Evolutionary conservation across 495 filamentous ascomycete genomes (phyloP).

Genomic region (Xylaria cubensis): DNA sequence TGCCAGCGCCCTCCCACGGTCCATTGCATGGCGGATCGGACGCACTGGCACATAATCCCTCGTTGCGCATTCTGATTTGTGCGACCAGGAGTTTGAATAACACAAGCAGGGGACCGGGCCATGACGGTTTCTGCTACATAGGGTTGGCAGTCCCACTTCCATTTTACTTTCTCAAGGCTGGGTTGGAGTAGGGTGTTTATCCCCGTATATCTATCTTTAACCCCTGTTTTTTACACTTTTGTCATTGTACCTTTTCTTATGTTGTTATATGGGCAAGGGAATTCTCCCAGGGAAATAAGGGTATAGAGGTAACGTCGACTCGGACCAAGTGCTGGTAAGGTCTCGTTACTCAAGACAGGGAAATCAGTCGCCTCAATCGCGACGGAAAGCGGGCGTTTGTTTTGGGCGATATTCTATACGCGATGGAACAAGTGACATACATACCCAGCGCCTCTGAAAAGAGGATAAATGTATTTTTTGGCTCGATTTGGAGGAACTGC

Average conservation of each 20-base stretch:
- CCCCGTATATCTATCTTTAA: constrained; percentile 5
- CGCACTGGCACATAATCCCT: background rate
- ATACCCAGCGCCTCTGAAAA: background rate
- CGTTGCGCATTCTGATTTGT: background rate
- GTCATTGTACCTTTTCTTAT: background rate
- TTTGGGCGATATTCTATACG: background rate
- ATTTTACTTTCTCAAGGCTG: constrained; percentile 3
- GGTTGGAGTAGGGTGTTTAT: constrained; percentile 19
- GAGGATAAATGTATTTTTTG: constrained; percentile 21
- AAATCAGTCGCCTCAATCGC: constrained; percentile 40
- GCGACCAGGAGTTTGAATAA: background rate
- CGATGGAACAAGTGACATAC: constrained; percentile 15
- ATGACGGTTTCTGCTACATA: background rate
- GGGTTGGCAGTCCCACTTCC: background rate
- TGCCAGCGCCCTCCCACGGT: background rate
- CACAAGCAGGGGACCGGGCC: background rate
- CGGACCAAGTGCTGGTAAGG: constrained; percentile 47
- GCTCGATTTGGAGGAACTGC: constrained; percentile 3
- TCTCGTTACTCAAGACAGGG: constrained; percentile 39
- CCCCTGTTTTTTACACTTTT: background rate
- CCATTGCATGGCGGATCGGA: constrained; percentile 1
- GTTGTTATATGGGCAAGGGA: background rate
- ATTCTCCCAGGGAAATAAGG: constrained; percentile 21
- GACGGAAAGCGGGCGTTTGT: constrained; percentile 34
- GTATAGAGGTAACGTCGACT: constrained; percentile 43